phyloP scores from a whole-genome alignment of 2,329 filamentous ascomycete species.

The Colletotrichum eleusines region DNA sequence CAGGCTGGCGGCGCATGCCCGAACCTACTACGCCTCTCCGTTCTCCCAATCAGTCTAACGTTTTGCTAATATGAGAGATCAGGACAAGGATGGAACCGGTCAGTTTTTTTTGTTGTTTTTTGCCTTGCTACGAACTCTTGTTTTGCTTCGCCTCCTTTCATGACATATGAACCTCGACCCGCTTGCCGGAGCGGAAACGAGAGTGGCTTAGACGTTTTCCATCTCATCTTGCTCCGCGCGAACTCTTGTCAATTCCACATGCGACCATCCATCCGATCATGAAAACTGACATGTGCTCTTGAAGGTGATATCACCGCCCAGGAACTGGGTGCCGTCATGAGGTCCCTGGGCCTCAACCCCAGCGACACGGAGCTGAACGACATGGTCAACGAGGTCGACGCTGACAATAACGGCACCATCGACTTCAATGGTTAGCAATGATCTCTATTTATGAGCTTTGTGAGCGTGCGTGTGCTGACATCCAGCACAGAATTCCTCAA shows the following conservation, averaged over 20 bases:
- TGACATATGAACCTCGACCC: slow-evolving; percentile 14
- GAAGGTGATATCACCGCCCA: slow-evolving; percentile 92
- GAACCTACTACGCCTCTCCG: background rate
- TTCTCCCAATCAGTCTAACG: slow-evolving; percentile 28
- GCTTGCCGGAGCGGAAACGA: slow-evolving; percentile 1
- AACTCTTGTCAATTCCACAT: slow-evolving; percentile 2
- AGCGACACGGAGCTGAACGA: slow-evolving; percentile 91
- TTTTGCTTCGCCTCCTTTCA: slow-evolving; percentile 13
- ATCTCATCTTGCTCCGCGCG: slow-evolving; percentile 24
- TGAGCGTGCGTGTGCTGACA: slow-evolving; percentile 45
- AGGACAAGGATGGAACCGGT: slow-evolving; percentile 95
- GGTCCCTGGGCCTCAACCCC: slow-evolving; percentile 89
- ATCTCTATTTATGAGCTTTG: background rate
- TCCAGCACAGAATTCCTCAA: slow-evolving; percentile 79
- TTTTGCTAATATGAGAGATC: slow-evolving; percentile 44
- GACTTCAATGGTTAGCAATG: slow-evolving; percentile 82
- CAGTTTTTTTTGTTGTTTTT: slow-evolving; percentile 64
- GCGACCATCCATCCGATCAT: slow-evolving; percentile 29
- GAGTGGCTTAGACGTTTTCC: slow-evolving; percentile 32
- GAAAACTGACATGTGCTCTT: slow-evolving; percentile 45
- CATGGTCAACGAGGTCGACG: slow-evolving; percentile 95
- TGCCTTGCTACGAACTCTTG: slow-evolving; percentile 6
- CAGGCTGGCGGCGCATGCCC: slow-evolving; percentile 22
- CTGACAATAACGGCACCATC: slow-evolving; percentile 92
- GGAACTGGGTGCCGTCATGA: slow-evolving; percentile 91